Evolutionary conservation across 148 eudicot genomes (phyloP).

Genomic region (Dysphania ambrosioides): DNA sequence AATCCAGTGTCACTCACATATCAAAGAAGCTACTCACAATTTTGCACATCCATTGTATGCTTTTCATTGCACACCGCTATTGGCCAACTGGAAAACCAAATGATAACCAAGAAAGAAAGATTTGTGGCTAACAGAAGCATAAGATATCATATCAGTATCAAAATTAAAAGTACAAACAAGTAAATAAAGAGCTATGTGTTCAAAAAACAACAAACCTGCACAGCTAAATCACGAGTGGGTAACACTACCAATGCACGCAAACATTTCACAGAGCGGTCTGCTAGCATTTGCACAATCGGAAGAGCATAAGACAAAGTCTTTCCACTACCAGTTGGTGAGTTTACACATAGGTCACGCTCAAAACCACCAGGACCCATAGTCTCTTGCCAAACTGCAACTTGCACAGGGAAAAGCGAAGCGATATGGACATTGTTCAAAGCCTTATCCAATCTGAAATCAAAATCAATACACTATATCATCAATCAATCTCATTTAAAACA

Average conservation of each 20-base stretch:
- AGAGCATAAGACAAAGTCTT: conserved; percentile 86
- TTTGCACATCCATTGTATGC: background rate
- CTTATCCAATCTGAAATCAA: conserved; percentile 51
- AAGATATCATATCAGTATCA: background rate
- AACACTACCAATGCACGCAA: conserved; percentile 86
- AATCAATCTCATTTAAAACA: background rate
- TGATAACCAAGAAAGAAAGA: background rate
- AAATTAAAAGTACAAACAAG: background rate
- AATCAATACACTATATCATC: conserved; percentile 1
- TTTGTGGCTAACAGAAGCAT: background rate
- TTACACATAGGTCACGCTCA: conserved; percentile 83
- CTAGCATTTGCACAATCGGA: conserved; percentile 76
- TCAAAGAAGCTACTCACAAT: background rate
- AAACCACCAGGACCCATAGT: conserved; percentile 91
- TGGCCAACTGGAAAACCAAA: background rate
- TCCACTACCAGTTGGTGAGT: conserved; percentile 96
- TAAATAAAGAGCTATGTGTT: background rate
- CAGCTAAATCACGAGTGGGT: conserved; percentile 89
- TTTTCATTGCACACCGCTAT: background rate
- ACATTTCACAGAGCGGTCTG: conserved; percentile 62
- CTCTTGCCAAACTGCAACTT: conserved; percentile 96
- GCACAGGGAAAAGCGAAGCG: conserved; percentile 82
- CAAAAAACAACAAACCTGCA: conserved; percentile 62
- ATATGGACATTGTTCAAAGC: conserved; percentile 59
- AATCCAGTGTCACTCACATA: background rate